Base-by-base conservation (phyloP, 2,329 filamentous ascomycete genomes). In the Fusarium irregulare region DNA sequence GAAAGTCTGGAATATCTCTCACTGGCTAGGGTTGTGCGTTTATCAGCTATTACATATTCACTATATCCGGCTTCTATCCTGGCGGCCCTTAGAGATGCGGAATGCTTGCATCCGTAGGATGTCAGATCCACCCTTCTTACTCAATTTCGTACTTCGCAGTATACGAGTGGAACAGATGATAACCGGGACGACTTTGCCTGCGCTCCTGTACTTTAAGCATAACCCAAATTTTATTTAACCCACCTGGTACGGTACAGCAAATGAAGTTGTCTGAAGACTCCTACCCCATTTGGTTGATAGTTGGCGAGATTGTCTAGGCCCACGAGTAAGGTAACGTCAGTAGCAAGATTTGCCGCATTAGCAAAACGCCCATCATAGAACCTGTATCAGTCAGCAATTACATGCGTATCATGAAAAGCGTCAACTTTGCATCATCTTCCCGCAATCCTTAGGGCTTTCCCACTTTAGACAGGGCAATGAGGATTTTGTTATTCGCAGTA, bases 181-280 rank as follows among this genome's bases (percentile, higher is more conserved):
- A 11, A 3, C 10, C 34, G 6, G 34, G 18, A n/a, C 3, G 34
- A n/a, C n/a, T 12, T 12, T n/a, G 18, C 18, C 18, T n/a, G 34
- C n/a, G 10, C n/a, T n/a, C 18, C 34, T 10, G 18, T 37, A 10
- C 34, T 37, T 37, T n/a, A 37, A 37, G 34, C 34, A 37, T 37
- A n/a, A 37, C 3, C 34, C 10, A 3, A 37, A 7, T n/a, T n/a
- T 12, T 0, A 0, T n/a, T 6, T n/a, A 12, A 7, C 10, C 34
- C 10, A n/a, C 34, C 18, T 7, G 6, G 10, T 37, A 37, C 34
- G 34, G 34, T 37, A 37, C 10, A n/a, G 18, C 18, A n/a, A 37
- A 37, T 37, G 10, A n/a, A n/a, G 6, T 18, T 10, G 9, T 7
- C 18, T 4, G 28, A 14, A 37, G 6, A 37, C 1, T 37, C 18